Percentiles rank a stretch among this genome's conserved stretches.
phyloP scores from a whole-genome alignment of 2,329 filamentous ascomycete genomes.

The Penicillium sp. region DNA sequence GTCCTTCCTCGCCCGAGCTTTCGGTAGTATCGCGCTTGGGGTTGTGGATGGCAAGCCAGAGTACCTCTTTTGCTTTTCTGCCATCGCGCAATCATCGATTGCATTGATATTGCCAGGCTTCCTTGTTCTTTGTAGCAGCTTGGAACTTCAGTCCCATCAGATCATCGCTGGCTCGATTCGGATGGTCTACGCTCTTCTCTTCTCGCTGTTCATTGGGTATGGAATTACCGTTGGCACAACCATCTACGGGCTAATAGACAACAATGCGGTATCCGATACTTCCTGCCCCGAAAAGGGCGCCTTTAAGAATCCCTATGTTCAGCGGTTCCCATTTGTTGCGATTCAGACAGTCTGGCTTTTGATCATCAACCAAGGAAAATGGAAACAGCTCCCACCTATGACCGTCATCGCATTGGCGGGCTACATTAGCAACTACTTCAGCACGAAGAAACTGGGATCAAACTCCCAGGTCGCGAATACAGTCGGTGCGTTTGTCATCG shows the following conservation, averaged over 20 bases:
- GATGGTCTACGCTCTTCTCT: constrained; percentile 56
- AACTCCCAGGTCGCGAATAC: constrained; percentile 75
- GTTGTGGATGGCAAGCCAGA: constrained; percentile 29
- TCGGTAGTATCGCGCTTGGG: constrained; percentile 58
- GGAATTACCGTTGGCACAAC: constrained; percentile 65
- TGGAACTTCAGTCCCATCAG: constrained; percentile 66
- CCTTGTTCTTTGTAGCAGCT: constrained; percentile 56
- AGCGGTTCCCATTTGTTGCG: constrained; percentile 69
- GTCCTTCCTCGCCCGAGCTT: constrained; percentile 64
- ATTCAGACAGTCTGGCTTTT: constrained; percentile 70
- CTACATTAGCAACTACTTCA: constrained; percentile 57
- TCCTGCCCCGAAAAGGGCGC: constrained; percentile 41
- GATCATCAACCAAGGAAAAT: constrained; percentile 78
- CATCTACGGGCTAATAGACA: constrained; percentile 60
- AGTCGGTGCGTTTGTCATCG: constrained; percentile 71
- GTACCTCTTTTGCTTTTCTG: constrained; percentile 66
- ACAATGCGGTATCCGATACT: constrained; percentile 49
- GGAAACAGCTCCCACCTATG: constrained; percentile 74
- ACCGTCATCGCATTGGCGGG: constrained; percentile 68
- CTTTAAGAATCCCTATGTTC: constrained; percentile 38
- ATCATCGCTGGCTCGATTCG: constrained; percentile 62
- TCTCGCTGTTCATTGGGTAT: constrained; percentile 67
- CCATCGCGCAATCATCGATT: constrained; percentile 67
- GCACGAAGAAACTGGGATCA: constrained; percentile 56
- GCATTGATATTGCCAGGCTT: constrained; percentile 68